Evolutionary conservation across 352 stramenopile genomes (phyloP).

Genomic region (Phytophthora pini): DNA sequence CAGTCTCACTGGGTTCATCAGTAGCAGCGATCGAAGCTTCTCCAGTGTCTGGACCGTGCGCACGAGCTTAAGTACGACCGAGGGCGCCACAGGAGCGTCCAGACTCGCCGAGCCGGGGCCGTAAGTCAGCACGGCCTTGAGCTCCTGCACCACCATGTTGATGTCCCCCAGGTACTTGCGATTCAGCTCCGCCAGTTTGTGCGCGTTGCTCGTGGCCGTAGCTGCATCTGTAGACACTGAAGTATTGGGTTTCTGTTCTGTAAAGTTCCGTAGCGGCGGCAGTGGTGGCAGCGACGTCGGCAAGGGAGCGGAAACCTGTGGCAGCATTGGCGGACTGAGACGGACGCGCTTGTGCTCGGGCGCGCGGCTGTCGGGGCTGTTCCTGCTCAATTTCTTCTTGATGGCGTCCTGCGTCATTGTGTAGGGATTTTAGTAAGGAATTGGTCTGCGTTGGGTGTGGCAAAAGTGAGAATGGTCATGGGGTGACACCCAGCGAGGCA

Average conservation of each 20-base stretch:
- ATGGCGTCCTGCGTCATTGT: slow-evolving; percentile 18
- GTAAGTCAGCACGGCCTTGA: slow-evolving; percentile 39
- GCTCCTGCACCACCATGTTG: slow-evolving; percentile 40
- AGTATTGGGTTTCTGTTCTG: neutral
- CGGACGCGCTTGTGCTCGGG: slow-evolving; percentile 33
- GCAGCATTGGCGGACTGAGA: slow-evolving; percentile 26
- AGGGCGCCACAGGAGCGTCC: slow-evolving; percentile 20
- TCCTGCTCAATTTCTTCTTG: slow-evolving; percentile 19
- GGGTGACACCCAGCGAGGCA: neutral
- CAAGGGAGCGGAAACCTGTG: neutral
- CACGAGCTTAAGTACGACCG: slow-evolving; percentile 41
- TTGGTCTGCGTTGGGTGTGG: neutral
- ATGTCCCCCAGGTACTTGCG: slow-evolving; percentile 37
- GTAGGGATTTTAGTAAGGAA: neutral
- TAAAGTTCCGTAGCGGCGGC: slow-evolving; percentile 16
- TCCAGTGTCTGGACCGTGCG: slow-evolving; percentile 46
- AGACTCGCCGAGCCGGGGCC: slow-evolving; percentile 27
- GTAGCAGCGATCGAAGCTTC: slow-evolving; percentile 37
- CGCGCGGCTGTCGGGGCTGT: slow-evolving; percentile 1
- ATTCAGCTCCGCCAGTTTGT: slow-evolving; percentile 37
- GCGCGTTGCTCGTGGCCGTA: slow-evolving; percentile 7
- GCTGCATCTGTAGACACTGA: slow-evolving; percentile 2
- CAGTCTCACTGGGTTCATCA: slow-evolving; percentile 33
- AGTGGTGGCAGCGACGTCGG: slow-evolving; percentile 18
- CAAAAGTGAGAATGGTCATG: slow-evolving; percentile 12